phyloP scores from a whole-genome alignment of 2,329 filamentous ascomycete species.

The Botrytis porri region DNA sequence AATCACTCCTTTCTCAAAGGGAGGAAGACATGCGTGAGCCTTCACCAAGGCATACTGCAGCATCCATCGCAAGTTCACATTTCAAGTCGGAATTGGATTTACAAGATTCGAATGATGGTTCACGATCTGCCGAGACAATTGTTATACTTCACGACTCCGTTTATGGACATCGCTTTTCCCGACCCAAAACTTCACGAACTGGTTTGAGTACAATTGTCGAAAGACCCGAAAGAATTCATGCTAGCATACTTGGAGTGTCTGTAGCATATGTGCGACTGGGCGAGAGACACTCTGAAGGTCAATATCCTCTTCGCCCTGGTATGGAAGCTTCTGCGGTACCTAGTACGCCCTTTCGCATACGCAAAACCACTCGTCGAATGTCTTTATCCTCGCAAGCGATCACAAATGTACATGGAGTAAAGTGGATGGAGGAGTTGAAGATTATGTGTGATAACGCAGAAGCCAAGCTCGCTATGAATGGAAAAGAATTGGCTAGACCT shows the following conservation, averaged over 20 bases:
- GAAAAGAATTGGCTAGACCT: slow-evolving; percentile 73
- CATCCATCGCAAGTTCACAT: slow-evolving; percentile 41
- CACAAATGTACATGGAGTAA: slow-evolving; percentile 83
- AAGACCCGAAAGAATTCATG: slow-evolving; percentile 84
- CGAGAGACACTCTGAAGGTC: slow-evolving; percentile 70
- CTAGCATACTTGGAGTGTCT: slow-evolving; percentile 76
- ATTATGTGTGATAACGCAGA: slow-evolving; percentile 81
- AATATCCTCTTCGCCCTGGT: slow-evolving; percentile 63
- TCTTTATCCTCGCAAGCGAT: slow-evolving; percentile 73
- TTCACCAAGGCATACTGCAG: slow-evolving; percentile 47
- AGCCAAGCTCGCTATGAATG: slow-evolving; percentile 69
- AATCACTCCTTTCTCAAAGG: slow-evolving; percentile 41
- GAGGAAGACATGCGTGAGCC: slow-evolving; percentile 35
- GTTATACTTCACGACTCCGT: slow-evolving; percentile 91
- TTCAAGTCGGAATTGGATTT: slow-evolving; percentile 37
- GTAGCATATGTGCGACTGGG: slow-evolving; percentile 89
- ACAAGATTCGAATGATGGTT: slow-evolving; percentile 30
- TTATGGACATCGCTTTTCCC: slow-evolving; percentile 88
- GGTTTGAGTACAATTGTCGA: slow-evolving; percentile 83
- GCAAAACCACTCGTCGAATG: slow-evolving; percentile 71
- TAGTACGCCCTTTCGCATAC: slow-evolving; percentile 76
- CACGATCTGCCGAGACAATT: slow-evolving; percentile 57
- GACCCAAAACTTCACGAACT: slow-evolving; percentile 71
- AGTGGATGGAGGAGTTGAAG: slow-evolving; percentile 92
- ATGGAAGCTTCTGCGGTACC: slow-evolving; percentile 51